Base-by-base conservation (phyloP, 2,329 filamentous ascomycete species). In the Amphichorda felina region DNA sequence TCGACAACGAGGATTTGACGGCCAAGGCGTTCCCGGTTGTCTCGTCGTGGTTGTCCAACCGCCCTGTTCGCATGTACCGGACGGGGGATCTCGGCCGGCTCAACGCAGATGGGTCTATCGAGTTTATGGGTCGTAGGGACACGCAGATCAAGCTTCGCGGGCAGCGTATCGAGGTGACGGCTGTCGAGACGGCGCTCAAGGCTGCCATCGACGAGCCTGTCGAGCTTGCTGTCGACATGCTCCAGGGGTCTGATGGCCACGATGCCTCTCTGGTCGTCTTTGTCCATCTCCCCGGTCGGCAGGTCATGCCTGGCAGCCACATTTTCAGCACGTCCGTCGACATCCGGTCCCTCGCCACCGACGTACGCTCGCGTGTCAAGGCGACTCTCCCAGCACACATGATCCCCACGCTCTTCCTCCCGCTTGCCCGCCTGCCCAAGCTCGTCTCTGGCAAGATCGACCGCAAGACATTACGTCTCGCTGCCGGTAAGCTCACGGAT, bases 381-480 rank as follows among this genome's bases (percentile, higher is more conserved):
- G 13, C 13, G 27, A 29, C 27, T 7, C 35, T 41, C 16, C 35
- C 40, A 5, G n/a, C 14, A n/a, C 45, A 45, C 37, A 45, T 45
- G 43, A 36, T 38, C 17, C 44, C 34, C 7, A 35, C n/a, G 28
- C 25, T 36, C 3, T 42, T 27, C 19, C 37, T 44, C 17, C 27
- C 38, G 9, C 22, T 43, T 10, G 15, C 18, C 19, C 22, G 27
- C 1, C 14, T 45, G 1, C 44, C 44, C 3, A 38, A 40, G 8
- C 40, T 32, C 8, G 28, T 33, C 5, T 32, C 39, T 10, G 44
- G 40, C 8, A 46, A 46, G 17, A 29, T 36, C 5, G 44, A 46
- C 22, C 41, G 45, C 16, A 34, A 6, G 27, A 7, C 27, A n/a
- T 6, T 13, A 6, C 21, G 10, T 24, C 21, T 24, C 21, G 21